These are phyloP conservation scores for Lichtheimia corymbifera DNA, from an alignment of 371 early-diverging fungal species.

Conservation along the genomic window DNA sequence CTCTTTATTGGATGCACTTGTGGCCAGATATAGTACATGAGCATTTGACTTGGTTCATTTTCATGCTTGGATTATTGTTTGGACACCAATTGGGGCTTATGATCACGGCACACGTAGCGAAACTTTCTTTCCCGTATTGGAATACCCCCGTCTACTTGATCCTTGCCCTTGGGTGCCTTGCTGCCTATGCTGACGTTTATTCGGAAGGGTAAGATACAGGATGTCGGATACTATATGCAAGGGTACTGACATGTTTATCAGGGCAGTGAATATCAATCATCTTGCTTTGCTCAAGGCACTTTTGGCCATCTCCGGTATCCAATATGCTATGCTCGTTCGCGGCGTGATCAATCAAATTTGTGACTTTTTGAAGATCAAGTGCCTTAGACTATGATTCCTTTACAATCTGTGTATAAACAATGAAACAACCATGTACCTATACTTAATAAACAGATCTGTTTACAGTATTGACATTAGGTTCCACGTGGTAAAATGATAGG, in stretches of 20 bases:
- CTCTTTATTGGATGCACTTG: conserved; percentile 69
- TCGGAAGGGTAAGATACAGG: conserved; percentile 50
- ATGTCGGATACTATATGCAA: neutral
- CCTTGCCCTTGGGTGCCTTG: conserved; percentile 63
- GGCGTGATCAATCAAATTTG: conserved; percentile 83
- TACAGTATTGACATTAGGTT: neutral
- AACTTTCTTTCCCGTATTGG: conserved; percentile 75
- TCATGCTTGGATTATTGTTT: conserved; percentile 77
- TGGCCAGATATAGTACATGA: conserved; percentile 68
- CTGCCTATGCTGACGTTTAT: conserved; percentile 55
- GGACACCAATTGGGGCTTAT: conserved; percentile 85
- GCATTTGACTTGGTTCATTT: conserved; percentile 68
- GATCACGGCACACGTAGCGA: conserved; percentile 86
- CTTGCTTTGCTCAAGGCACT: conserved; percentile 24
- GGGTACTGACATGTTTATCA: conserved; percentile 7
- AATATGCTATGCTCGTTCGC: conserved; percentile 71
- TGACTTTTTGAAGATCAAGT: conserved; percentile 80
- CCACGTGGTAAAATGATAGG: neutral
- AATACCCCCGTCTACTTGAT: conserved; percentile 58
- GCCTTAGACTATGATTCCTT: conserved; percentile 41
- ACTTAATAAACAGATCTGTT: neutral
- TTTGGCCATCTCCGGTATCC: conserved; percentile 25
- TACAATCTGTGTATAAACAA: neutral
- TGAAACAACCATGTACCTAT: neutral
- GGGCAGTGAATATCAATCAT: conserved; percentile 23